Percentiles rank a stretch among this genome's conserved stretches.
These are phyloP conservation scores for Globisporangium canariense DNA, from an alignment of 352 stramenopile genomes.

Conservation along the genomic window DNA sequence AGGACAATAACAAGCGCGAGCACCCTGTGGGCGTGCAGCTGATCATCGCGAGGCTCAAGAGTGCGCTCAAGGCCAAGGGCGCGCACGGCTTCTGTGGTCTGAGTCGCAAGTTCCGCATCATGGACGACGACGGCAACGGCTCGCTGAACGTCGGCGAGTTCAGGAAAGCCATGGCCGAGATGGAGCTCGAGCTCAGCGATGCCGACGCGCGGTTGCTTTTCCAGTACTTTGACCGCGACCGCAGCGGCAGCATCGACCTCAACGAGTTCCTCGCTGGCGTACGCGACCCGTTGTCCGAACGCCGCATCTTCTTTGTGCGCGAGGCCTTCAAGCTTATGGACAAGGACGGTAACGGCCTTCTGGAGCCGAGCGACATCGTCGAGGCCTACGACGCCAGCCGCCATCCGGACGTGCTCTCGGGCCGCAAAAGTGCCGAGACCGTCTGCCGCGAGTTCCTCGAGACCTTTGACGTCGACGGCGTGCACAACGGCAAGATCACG, in stretches of 20 bases:
- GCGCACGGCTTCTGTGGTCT: conserved; percentile 73
- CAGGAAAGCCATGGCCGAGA: conserved; percentile 53
- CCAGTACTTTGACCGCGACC: conserved; percentile 80
- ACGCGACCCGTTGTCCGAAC: conserved; percentile 65
- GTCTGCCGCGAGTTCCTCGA: conserved; percentile 84
- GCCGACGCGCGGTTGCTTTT: conserved; percentile 69
- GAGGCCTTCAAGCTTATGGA: conserved; percentile 85
- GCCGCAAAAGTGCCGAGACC: conserved; percentile 56
- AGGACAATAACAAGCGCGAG: conserved; percentile 17
- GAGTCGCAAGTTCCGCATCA: conserved; percentile 67
- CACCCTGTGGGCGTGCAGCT: conserved; percentile 52
- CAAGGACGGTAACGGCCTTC: conserved; percentile 60
- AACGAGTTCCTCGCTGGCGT: conserved; percentile 87
- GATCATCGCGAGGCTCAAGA: conserved; percentile 49
- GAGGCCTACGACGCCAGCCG: conserved; percentile 77
- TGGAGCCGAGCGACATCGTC: conserved; percentile 81
- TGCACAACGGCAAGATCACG: conserved; percentile 69
- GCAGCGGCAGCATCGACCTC: conserved; percentile 71
- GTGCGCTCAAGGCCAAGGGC: conserved; percentile 53
- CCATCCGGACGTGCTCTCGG: conserved; percentile 81
- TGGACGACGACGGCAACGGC: conserved; percentile 76
- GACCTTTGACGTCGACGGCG: conserved; percentile 76
- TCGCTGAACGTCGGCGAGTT: conserved; percentile 77
- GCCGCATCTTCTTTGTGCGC: conserved; percentile 63
- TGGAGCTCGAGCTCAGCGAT: conserved; percentile 51